Evolutionary conservation across 202 grass and related monocot species (phyloP), one percentile per base, ranked within the genome.

Genomic region (Cymbopogon flexuosus): DNA sequence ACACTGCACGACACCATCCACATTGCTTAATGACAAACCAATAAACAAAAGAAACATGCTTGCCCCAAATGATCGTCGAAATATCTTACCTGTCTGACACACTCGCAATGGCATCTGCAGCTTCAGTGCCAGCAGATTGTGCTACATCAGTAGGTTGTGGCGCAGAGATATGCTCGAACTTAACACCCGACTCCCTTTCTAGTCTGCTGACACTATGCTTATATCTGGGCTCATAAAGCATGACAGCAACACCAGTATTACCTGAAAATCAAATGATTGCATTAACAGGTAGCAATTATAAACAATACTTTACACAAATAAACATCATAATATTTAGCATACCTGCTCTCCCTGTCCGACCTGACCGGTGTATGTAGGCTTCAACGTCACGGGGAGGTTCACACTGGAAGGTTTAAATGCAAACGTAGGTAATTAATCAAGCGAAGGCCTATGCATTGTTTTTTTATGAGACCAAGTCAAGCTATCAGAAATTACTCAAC

Each of bases 321-420:
- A 15, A 6, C 45, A 59, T 42, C 8, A 61, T 61, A 9, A 5
- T 27, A 60, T 79, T 33, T 23, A 65, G 14, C n/a, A 11, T 79
- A 97, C 93, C 96, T 72, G 96, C 96, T 79, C 96, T 93, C 41
- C 96, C 96, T 81, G 96, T 99, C 65, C 96, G 90, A 19, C 92
- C 92, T 51, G 96, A 99, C 13, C 92, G 88, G 80, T 99, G 96
- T 57, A 99, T 99, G 71, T 99, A 99, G 46, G 92, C 92, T 93
- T 99, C 96, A 81, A 99, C 92, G 85, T 99, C 96, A 69, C 90
- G 92, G 61, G 96, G 96, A 54, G 96, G 92, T 64, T 98, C 96
- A 81, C 92, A 99, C 96, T 99, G 63, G 13, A 81, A 79, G 70
- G 68, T 70, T 71, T 23, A 35, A 68, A 74, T 34, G 45, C 72